Conservation (phyloP, 1,284 basidiomycete genomes). For the Rhodotorula sp. region DNA sequence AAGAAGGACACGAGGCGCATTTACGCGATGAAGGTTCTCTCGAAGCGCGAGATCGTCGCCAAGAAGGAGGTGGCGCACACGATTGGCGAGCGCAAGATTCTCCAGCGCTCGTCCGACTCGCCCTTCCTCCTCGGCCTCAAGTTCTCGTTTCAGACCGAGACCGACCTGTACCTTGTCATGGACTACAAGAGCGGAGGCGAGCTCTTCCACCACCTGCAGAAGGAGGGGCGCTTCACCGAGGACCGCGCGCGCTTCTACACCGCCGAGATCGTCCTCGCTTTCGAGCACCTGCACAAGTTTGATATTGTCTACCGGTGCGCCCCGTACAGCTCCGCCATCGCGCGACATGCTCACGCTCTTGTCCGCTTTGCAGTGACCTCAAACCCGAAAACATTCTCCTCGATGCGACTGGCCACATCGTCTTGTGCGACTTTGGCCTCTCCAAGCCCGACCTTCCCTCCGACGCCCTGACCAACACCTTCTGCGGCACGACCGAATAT, state of each 20-base stretch:
- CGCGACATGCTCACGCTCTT: not conserved
- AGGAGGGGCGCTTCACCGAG: slow-evolving; percentile 88
- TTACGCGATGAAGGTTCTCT: slow-evolving; percentile 99
- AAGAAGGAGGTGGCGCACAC: slow-evolving; percentile 99
- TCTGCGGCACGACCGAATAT: slow-evolving; percentile 59
- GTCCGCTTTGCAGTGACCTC: slow-evolving; percentile 64
- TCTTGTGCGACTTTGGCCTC: slow-evolving; percentile 94
- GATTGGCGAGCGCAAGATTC: slow-evolving; percentile 98
- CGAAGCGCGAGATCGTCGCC: slow-evolving; percentile 97
- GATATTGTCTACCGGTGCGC: slow-evolving; percentile 90
- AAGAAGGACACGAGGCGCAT: slow-evolving; percentile 97
- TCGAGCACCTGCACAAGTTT: slow-evolving; percentile 96
- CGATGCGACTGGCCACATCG: slow-evolving; percentile 94
- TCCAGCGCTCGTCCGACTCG: slow-evolving; percentile 88
- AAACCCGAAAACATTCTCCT: slow-evolving; percentile 97
- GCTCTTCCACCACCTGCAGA: slow-evolving; percentile 95
- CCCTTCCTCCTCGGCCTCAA: slow-evolving; percentile 99
- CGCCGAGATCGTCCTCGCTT: slow-evolving; percentile 86
- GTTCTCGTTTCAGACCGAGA: slow-evolving; percentile 96
- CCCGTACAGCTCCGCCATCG: not conserved
- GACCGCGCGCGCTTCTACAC: slow-evolving; percentile 93
- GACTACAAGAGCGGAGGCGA: slow-evolving; percentile 99
- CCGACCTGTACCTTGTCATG: slow-evolving; percentile 94
- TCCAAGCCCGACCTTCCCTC: slow-evolving; percentile 92
- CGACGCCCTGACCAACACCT: slow-evolving; percentile 88